Evolutionary conservation across 768 basidiomycete genomes (phyloP), one percentile per base, ranked within the genome.

Genomic region (Clitopilus hobsonii): DNA sequence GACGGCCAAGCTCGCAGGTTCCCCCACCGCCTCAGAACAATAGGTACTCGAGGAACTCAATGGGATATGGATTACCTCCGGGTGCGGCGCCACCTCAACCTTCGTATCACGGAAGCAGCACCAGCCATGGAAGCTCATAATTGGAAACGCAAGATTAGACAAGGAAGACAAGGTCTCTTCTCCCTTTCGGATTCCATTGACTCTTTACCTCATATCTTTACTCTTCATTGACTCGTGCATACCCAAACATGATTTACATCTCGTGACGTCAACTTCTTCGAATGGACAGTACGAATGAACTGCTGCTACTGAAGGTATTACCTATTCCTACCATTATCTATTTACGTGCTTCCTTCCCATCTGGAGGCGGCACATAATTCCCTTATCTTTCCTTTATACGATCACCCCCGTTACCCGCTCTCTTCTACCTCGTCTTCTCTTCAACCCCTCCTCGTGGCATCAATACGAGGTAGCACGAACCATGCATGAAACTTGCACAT

Each of bases 11-110:
- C 24, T 83, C 87, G 27, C 85, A 87, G 62, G 71, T 73, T 22
- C 76, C 79, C 2, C 74, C 76, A 54, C 82, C 82, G 71, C 41
- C 41, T 45, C 41, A 18, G 41, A 45, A 18, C 22, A 87, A 88
- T 65, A 76, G 89, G 24, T 91, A 89, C 68, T 91, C 89, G 53
- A 79, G 90, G 29, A 69, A 74, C 23, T 81, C 83, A 22, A 74
- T 76, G 27, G 70, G 64, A 38, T 78, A 70, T 60, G 76, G 60
- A 53, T 76, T 90, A 10, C 90, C 90, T 2, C 88, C 90, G 3
- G 89, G 90, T 41, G 89, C 89, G 24, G 89, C 88, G 25, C 72
- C 86, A 52, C 85, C 86, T 26, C 79, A 82, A 56, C 59, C 75
- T 48, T n/a, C n/a, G n/a, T 60, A 68, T 55, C 65, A 67, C 55